These are phyloP conservation scores for Entomortierella lignicola DNA, from an alignment of 192 early-diverging fungal genomes.

Conservation along the genomic window DNA sequence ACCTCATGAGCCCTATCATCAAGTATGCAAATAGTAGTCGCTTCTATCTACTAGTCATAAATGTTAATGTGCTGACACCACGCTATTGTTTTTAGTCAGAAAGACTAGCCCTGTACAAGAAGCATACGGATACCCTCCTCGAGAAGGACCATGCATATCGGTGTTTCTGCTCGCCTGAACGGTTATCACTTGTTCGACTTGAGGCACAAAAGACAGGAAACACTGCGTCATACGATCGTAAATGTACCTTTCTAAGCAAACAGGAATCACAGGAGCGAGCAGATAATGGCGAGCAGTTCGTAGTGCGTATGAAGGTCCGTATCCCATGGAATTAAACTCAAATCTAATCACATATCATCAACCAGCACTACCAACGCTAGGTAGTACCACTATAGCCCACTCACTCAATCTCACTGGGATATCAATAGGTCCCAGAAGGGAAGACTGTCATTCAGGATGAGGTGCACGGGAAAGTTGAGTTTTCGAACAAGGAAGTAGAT, in stretches of 20 bases:
- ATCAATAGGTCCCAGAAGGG: constrained; percentile 62
- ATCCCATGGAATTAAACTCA: no score
- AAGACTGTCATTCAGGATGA: constrained; percentile 72
- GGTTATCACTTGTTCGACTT: constrained; percentile 69
- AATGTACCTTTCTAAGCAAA: constrained; percentile 76
- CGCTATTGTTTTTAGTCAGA: constrained; percentile 70
- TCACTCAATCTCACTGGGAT: neutral
- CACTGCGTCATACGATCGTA: constrained; percentile 80
- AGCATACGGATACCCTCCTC: constrained; percentile 74
- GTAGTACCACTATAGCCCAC: no score
- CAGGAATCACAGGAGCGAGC: constrained; percentile 74
- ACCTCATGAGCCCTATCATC: constrained; percentile 73
- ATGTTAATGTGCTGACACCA: neutral
- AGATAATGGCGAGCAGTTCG: constrained; percentile 66
- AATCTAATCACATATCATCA: no score
- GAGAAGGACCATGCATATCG: constrained; percentile 82
- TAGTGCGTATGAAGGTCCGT: constrained; percentile 77
- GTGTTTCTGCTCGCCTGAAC: constrained; percentile 86
- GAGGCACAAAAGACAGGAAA: constrained; percentile 65
- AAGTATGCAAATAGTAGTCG: constrained; percentile 50
- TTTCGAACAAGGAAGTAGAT: constrained; percentile 82
- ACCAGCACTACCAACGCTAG: no score
- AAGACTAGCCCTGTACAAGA: constrained; percentile 75
- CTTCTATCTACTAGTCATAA: neutral
- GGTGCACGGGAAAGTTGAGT: constrained; percentile 80